A percentile compares a stretch with the other conserved stretches of the same genome.
Evolutionary conservation across 148 eudicot species (phyloP).

Genomic region (Vaccinium vitisidaea): DNA sequence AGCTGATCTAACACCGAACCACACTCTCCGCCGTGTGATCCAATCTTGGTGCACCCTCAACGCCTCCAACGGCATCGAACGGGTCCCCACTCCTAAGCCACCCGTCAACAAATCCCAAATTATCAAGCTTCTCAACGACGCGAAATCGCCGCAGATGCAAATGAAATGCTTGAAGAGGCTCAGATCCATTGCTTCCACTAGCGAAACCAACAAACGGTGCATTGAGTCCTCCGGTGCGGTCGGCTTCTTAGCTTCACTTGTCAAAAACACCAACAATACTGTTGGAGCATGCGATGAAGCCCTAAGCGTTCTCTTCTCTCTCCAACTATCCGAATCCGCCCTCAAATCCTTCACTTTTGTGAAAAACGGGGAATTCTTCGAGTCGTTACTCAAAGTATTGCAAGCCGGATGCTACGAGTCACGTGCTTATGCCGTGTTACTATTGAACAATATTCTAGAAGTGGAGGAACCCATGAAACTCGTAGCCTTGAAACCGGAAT

Average conservation of each 20-base stretch:
- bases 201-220: conserved; percentile 27
- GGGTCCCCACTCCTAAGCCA: conserved; percentile 79
- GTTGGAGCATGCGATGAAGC: conserved; percentile 61
- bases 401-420: conserved; percentile 40
- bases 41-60: conserved; percentile 89
- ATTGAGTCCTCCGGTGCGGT: conserved; percentile 45
- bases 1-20: conserved; percentile 69
- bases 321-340: conserved; percentile 39
- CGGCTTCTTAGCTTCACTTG: conserved; percentile 37
- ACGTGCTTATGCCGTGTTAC: conserved; percentile 39
- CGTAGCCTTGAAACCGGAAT: conserved; percentile 19
- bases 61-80: conserved; percentile 53
- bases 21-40: conserved; percentile 85
- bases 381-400: conserved; percentile 33
- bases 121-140: conserved; percentile 1
- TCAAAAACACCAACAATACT: conserved; percentile 30
- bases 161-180: conserved; percentile 41
- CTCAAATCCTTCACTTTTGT: conserved; percentile 25
- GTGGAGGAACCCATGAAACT: conserved; percentile 37
- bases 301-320: conserved; percentile 40
- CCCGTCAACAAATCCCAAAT: conserved; percentile 2
- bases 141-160: conserved; percentile 25
- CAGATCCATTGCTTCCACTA: conserved; percentile 27
- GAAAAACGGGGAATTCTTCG: conserved; percentile 24
- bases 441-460: conserved; percentile 42